Percentiles rank a stretch among this genome's conserved stretches.
Evolutionary conservation across 2,329 filamentous ascomycete genomes (phyloP).

Genomic region (Metarhizium rileyi): DNA sequence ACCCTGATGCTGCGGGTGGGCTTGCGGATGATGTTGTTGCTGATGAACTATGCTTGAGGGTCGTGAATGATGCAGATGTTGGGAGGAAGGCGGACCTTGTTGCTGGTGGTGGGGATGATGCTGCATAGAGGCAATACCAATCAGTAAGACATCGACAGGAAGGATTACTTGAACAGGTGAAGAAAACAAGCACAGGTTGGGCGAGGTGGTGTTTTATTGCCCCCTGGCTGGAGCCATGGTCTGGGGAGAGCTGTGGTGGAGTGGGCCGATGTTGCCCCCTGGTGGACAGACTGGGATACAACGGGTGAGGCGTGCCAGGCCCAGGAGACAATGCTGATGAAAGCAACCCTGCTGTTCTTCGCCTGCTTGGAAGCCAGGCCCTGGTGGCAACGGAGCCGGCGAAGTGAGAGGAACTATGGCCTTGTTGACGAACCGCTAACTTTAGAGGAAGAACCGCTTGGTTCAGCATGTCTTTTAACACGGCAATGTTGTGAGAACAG

Average conservation of each 20-base stretch:
- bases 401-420: background rate
- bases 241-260: slow-evolving; percentile 28
- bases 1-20: slow-evolving; percentile 48
- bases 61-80: slow-evolving; percentile 60
- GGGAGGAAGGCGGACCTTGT: slow-evolving; percentile 59
- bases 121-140: slow-evolving; percentile 55
- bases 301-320: slow-evolving; percentile 39
- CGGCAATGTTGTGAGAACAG: too few relatives aligned
- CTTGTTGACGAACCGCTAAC: background rate
- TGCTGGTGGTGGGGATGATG: slow-evolving; percentile 66
- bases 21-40: slow-evolving; percentile 28
- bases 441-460: background rate
- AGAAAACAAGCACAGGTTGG: slow-evolving; percentile 31
- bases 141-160: slow-evolving; percentile 39
- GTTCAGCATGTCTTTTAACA: too few relatives aligned
- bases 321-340: slow-evolving; percentile 32
- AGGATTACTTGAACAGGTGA: slow-evolving; percentile 25
- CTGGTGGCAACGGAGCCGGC: background rate
- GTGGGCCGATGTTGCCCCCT: slow-evolving; percentile 27
- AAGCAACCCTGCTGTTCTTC: slow-evolving; percentile 21
- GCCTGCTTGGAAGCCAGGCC: slow-evolving; percentile 16
- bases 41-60: slow-evolving; percentile 65
- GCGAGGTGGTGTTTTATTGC: slow-evolving; percentile 43
- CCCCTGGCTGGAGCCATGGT: slow-evolving; percentile 36
- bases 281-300: slow-evolving; percentile 36